A percentile compares a stretch with the other conserved stretches of the same genome.
phyloP scores from a whole-genome alignment of 306 rosid species.

The Lithocarpus polystachyus region DNA sequence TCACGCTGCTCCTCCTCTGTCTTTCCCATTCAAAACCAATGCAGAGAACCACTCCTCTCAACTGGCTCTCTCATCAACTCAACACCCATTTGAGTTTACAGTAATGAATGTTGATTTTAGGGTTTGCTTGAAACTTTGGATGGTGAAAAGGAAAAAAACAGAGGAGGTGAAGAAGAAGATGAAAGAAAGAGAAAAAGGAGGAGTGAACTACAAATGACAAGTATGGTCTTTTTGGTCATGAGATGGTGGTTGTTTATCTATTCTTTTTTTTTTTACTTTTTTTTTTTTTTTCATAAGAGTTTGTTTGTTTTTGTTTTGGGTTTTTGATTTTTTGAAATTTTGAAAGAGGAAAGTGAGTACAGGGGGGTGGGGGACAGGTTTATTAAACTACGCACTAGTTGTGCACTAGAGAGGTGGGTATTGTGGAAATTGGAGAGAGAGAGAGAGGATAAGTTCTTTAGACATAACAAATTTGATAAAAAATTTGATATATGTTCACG shows the following conservation, averaged over 20 bases:
- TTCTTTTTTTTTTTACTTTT: neutral
- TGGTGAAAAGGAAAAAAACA: too few species aligned
- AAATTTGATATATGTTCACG: too few species aligned
- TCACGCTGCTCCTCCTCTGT: conserved; percentile 50
- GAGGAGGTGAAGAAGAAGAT: neutral
- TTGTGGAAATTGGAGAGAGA: too few species aligned
- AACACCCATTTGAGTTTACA: conserved; percentile 37
- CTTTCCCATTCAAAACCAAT: conserved; percentile 59
- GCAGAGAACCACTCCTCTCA: conserved; percentile 16
- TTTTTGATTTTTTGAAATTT: neutral
- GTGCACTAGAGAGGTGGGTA: too few species aligned
- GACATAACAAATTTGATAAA: too few species aligned
- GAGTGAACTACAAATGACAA: conserved; percentile 40
- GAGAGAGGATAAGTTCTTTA: too few species aligned
- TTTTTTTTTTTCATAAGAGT: neutral
- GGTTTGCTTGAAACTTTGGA: too few species aligned
- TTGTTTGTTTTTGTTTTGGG: too few species aligned
- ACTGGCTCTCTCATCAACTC: conserved; percentile 22
- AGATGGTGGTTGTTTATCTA: conserved; percentile 39
- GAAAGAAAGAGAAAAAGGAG: neutral
- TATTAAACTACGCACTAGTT: too few species aligned
- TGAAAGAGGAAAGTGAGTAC: neutral
- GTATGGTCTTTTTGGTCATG: conserved; percentile 8
- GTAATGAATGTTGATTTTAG: too few species aligned
- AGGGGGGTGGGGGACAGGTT: neutral